phyloP scores from a whole-genome alignment of 139 green algal species.

The Chlorella sorokiniana region DNA sequence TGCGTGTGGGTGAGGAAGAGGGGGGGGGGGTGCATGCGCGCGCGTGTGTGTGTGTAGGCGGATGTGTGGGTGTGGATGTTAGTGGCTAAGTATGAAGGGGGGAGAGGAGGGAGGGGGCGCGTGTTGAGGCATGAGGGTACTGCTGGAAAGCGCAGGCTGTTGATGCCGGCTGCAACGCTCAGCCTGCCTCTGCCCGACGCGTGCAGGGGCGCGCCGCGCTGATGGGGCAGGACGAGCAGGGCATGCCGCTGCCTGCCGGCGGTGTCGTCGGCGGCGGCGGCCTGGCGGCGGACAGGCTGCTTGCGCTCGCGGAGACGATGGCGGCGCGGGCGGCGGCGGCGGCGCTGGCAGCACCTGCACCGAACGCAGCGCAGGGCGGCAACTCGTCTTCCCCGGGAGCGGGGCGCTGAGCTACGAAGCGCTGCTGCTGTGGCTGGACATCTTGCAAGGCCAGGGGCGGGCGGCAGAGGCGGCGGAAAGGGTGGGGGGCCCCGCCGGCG shows the following conservation, averaged over 20 bases:
- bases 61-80: too few species aligned
- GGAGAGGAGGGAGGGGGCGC: too few species aligned
- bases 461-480: constrained; percentile 46
- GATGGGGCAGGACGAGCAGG: background rate
- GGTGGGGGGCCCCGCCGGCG: constrained; percentile 21
- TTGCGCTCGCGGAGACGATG: constrained; percentile 77
- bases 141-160: too few species aligned
- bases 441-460: constrained; percentile 58
- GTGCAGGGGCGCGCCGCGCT: background rate
- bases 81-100: too few species aligned
- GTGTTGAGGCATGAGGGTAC: too few species aligned
- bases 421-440: constrained; percentile 67
- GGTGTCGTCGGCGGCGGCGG: background rate
- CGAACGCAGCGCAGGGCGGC: background rate
- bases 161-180: too few species aligned
- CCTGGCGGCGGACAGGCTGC: constrained; percentile 54
- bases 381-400: background rate
- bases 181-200: too few species aligned
- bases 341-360: background rate
- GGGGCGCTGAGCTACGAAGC: constrained; percentile 46
- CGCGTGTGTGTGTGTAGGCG: too few species aligned
- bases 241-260: background rate
- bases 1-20: too few species aligned
- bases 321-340: constrained; percentile 37
- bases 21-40: too few species aligned